Evolutionary conservation across 176 grass and related monocot species (phyloP), one percentile per base, ranked within the genome.

Genomic region (Chrysopogon serrulatus): DNA sequence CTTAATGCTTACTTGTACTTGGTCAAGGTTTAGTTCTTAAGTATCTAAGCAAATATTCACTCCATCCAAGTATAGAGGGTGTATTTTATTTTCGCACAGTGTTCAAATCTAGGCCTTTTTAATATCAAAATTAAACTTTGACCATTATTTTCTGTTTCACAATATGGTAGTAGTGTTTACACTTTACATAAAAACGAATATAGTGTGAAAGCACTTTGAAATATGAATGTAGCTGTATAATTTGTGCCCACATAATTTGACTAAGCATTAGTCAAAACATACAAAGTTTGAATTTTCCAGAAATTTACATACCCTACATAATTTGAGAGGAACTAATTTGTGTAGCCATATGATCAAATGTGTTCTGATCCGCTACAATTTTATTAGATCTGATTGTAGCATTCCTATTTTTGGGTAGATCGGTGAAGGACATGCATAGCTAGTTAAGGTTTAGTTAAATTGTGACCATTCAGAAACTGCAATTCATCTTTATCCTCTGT

Each of bases 401-500:
- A 49, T 81, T 65, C 21, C 34, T 81, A 62, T 76, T 81, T 65
- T 80, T 48, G 15, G 5, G 84, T 75, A 42, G 68, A 81, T 47
- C 62, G 81, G 15, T 71, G 65, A 85, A 85, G 41, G 6, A 23
- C 33, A 37, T 31, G 30, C 18, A 17, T 30, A 82, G 16, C 21
- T 21, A 78, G 32, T 68, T 34, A 65, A n/a, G 51, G 18, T 82
- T 73, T 84, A 61, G 40, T 59, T 86, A 57, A 17, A 23, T 64
- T 79, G n/a, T n/a, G 47, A 4, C 27, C 65, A 36, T 65, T 27
- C 36, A 72, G 34, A 54, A 76, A 82, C 70, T 90, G 16, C 15
- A 74, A 73, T 69, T 32, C 10, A 48, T 68, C 35, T 53, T 66
- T 21, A 39, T 76, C 87, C 27, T 45, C 76, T 39, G 57, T 14